phyloP scores from a whole-genome alignment of 108 stramenopile species.

The Skeletonema costatum region DNA sequence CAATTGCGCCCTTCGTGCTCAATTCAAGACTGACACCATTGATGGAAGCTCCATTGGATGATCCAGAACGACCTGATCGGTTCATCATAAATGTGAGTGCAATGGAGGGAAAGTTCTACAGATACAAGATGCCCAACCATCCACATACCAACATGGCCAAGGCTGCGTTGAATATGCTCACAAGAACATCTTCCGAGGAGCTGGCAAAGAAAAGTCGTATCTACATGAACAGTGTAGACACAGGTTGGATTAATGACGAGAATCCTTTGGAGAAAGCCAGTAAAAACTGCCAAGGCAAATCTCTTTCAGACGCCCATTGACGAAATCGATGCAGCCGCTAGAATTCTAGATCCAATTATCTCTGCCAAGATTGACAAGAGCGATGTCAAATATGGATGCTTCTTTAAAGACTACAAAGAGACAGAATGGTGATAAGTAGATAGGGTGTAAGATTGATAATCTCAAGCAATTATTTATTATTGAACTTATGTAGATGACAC shows the following conservation, averaged over 20 bases:
- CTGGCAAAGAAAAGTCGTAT: slow-evolving; percentile 73
- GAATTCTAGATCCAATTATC: slow-evolving; percentile 87
- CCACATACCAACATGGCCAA: slow-evolving; percentile 96
- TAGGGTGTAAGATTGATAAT: neutral
- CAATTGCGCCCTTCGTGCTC: slow-evolving; percentile 90
- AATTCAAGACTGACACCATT: slow-evolving; percentile 85
- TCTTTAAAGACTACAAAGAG: slow-evolving; percentile 87
- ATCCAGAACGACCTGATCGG: slow-evolving; percentile 54
- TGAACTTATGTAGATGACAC: neutral
- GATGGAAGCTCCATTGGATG: slow-evolving; percentile 55
- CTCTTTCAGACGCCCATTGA: slow-evolving; percentile 93
- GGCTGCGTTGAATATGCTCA: slow-evolving; percentile 93
- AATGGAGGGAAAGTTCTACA: slow-evolving; percentile 95
- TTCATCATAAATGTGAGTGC: slow-evolving; percentile 92
- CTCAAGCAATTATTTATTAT: neutral
- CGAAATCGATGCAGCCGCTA: slow-evolving; percentile 91
- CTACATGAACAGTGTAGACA: slow-evolving; percentile 93
- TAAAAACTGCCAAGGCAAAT: slow-evolving; percentile 78
- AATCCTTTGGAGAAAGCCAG: slow-evolving; percentile 84
- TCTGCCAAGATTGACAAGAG: slow-evolving; percentile 54
- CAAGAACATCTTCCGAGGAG: slow-evolving; percentile 85
- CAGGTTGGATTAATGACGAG: slow-evolving; percentile 95
- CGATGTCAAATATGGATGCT: slow-evolving; percentile 59
- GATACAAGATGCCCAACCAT: slow-evolving; percentile 92
- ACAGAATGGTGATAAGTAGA: slow-evolving; percentile 73